Evolutionary conservation across 305 asterid genomes (phyloP).

Genomic region (Ajuga reptans): DNA sequence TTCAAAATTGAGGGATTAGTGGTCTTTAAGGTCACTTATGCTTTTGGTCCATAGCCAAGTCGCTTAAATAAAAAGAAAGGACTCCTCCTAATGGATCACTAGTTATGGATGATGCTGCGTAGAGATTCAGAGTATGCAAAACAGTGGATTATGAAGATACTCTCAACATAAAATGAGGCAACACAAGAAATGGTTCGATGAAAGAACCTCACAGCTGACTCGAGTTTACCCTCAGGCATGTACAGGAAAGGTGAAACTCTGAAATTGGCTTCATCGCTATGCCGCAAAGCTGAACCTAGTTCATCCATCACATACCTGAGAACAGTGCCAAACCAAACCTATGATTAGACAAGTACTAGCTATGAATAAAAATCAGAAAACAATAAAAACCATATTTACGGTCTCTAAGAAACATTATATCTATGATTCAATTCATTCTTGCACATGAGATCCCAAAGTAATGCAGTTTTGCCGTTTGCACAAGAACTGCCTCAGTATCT

Average conservation of each 20-base stretch:
- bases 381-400: constrained; percentile 7
- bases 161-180: constrained; percentile 8
- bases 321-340: constrained; percentile 18
- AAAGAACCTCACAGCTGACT: constrained; percentile 84
- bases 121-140: background rate
- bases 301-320: constrained; percentile 98
- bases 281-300: constrained; percentile 94
- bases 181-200: constrained; percentile 26
- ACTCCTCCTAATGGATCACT: background rate
- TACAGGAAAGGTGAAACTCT: constrained; percentile 89
- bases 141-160: constrained; percentile 8
- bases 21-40: constrained; percentile 2
- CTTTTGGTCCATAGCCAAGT: background rate
- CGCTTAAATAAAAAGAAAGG: background rate
- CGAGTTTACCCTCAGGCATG: constrained; percentile 89
- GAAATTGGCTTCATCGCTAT: constrained; percentile 84
- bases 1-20: constrained; percentile 5
- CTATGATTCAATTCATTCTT: background rate
- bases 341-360: background rate
- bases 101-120: background rate
- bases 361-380: constrained; percentile 1
- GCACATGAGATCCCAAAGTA: background rate
- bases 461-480: background rate
- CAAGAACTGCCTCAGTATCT: background rate
- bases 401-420: background rate